These are phyloP conservation scores for Aspergillus sclerotiicarbonarius DNA, from an alignment of 495 filamentous ascomycete species.

Conservation along the genomic window DNA sequence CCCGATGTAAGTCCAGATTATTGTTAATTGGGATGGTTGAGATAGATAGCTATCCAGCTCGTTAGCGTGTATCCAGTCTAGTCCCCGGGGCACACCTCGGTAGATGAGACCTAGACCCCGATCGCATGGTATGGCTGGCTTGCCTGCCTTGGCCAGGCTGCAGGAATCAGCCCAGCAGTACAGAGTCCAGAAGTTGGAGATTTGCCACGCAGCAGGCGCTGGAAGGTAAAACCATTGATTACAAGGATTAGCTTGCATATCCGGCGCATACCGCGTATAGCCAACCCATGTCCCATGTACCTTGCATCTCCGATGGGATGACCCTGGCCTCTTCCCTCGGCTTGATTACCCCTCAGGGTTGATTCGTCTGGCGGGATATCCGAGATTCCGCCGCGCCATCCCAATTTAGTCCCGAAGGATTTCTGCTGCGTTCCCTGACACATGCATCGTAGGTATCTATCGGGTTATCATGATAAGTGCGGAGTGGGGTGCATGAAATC, in stretches of 20 bases:
- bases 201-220: neutral
- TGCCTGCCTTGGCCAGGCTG: neutral
- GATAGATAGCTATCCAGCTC: neutral
- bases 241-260: neutral
- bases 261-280: neutral
- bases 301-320: constrained; percentile 1
- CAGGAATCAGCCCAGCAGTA: neutral
- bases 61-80: neutral
- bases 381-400: no score
- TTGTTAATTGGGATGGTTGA: neutral
- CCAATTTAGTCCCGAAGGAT: neutral
- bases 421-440: neutral
- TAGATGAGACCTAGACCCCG: neutral
- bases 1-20: neutral
- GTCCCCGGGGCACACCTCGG: neutral
- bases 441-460: neutral
- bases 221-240: neutral
- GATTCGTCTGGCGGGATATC: neutral
- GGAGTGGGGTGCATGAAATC: no score
- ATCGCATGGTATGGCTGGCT: neutral
- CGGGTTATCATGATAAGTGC: neutral
- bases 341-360: neutral
- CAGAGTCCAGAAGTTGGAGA: no score
- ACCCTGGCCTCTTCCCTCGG: no score
- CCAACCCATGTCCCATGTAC: neutral